Evolutionary conservation across 495 filamentous ascomycete species (phyloP).

Genomic region (Podospora fimiseda): DNA sequence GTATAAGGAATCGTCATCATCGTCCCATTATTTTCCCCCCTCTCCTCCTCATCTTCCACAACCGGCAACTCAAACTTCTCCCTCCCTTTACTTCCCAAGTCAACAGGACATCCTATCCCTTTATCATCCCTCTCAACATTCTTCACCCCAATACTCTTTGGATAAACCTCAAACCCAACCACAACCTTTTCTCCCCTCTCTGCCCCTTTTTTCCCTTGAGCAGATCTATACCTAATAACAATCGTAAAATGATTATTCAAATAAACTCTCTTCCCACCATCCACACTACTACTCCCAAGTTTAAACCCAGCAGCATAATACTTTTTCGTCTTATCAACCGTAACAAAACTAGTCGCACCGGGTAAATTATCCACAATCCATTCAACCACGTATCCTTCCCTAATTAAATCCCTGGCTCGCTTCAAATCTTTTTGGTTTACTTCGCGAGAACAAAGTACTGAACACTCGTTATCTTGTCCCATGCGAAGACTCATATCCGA

Average conservation of each 20-base stretch:
- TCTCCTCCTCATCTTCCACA: conserved; percentile 49
- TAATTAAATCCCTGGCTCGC: conserved; percentile 66
- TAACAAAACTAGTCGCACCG: conserved; percentile 88
- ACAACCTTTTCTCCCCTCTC: conserved; percentile 74
- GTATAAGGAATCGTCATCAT: conserved; percentile 78
- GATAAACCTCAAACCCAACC: conserved; percentile 88
- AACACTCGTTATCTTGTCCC: conserved; percentile 71
- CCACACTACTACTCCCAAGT: conserved; percentile 65
- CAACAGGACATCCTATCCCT: conserved; percentile 66
- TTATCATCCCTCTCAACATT: conserved; percentile 40
- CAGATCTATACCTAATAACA: conserved; percentile 74
- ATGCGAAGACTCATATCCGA: conserved; percentile 84
- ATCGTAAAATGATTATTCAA: conserved; percentile 92
- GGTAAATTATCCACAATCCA: conserved; percentile 97
- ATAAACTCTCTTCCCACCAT: conserved; percentile 51
- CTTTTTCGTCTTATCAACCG: conserved; percentile 77
- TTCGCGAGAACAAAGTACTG: conserved; percentile 64
- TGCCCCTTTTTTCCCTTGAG: conserved; percentile 61
- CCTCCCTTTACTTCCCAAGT: conserved; percentile 51
- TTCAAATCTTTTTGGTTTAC: conserved; percentile 61
- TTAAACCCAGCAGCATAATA: conserved; percentile 97
- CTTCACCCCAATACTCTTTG: conserved; percentile 71
- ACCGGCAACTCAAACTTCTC: conserved; percentile 62
- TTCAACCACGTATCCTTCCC: conserved; percentile 80
- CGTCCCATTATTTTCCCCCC: conserved; percentile 27